Evolutionary conservation across 140 eudicot species (phyloP), one percentile per base, ranked within the genome.

Genomic region (Cichorium intybus): DNA sequence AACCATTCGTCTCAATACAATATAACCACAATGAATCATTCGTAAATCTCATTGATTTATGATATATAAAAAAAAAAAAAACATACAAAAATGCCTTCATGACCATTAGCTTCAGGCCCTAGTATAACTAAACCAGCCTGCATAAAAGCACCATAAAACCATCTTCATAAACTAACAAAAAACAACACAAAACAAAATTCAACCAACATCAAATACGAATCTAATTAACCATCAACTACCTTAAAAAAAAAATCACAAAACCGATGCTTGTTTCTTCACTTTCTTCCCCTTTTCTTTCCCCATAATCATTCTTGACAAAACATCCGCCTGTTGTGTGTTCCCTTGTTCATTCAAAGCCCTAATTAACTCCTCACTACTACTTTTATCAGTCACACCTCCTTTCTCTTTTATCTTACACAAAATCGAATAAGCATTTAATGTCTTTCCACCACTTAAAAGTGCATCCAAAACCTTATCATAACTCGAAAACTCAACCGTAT

Each of bases 391-490:
- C 62, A 75, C 83, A 10, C 98, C 96, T 10, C 98, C 96, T 69
- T 88, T 92, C 54, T 63, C 89, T 64, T 78, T 78, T 26, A 92
- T 81, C 67, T 88, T 92, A 61, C 87, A 92, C 67, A 92, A 64
- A 60, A 92, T 79, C 12, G 96, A 85, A 72, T 88, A 92, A 1
- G 96, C 96, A 62, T 83, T 85, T 1, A 92, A 95, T 24, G 96
- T 88, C 68, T 83, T 92, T 67, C 95, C 98, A 59, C 87, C 87
- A 24, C 82, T 74, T 55, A 92, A 75, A 22, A 88, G 84, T 5
- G 93, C 82, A 73, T 88, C 98, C 78, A 92, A 80, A 26, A 92
- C 98, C 84, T 81, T 92, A 41, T 92, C 96, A 33, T 83, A 88
- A 74, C 78, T 85, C 14, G 84, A 79, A 18, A 77, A 69, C 12